Base-by-base conservation (phyloP, 2,329 filamentous ascomycete species). In the Cladosporium velox region DNA sequence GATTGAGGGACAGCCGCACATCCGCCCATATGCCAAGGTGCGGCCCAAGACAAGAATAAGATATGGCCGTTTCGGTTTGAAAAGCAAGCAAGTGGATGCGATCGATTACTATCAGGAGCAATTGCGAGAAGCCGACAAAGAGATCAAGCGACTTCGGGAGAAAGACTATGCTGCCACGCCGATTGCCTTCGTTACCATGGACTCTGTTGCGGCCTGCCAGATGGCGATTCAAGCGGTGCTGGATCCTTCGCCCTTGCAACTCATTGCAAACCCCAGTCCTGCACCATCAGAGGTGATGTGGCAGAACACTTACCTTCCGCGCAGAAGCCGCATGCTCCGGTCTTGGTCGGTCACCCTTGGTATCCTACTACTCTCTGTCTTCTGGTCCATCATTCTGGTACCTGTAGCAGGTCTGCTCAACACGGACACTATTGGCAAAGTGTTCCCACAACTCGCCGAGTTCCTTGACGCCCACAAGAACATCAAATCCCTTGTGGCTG, bases 161-260 rank as follows among this genome's bases (percentile, higher is more conserved):
- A 91, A 91, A 76, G 85, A 90, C 3, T 98, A 93, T 72, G 81
- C 85, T 6, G 84, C 95, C 0, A 93, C 89, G 0, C 90, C 94
- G 59, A 85, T 96, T 67, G 96, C 96, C 0, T 97, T 99, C 77
- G 91, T 99, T 47, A 98, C 95, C 0, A 96, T 99, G 92, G 92
- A 97, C 80, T 95, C 92, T 3, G 95, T 97, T 59, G 91, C 93
- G 15, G 90, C 93, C 24, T 88, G 86, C 69, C 95, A 99, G 80
- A 97, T 98, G 93, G 92, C 93, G 28, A 92, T 97, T 52, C 95
- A 99, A 78, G 93, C 95, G 4, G 89, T 96, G 12, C 88, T 99
- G 63, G 94, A 98, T 74, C 93, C 95, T 3, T 90, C 91, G 12
- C 95, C 96, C 0, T 89, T 93, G 66, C 90, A 91, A 67, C 85